Evolutionary conservation across 352 stramenopile species (phyloP), one percentile per base, ranked within the genome.

Genomic region (Globisporangium cystogenes): DNA sequence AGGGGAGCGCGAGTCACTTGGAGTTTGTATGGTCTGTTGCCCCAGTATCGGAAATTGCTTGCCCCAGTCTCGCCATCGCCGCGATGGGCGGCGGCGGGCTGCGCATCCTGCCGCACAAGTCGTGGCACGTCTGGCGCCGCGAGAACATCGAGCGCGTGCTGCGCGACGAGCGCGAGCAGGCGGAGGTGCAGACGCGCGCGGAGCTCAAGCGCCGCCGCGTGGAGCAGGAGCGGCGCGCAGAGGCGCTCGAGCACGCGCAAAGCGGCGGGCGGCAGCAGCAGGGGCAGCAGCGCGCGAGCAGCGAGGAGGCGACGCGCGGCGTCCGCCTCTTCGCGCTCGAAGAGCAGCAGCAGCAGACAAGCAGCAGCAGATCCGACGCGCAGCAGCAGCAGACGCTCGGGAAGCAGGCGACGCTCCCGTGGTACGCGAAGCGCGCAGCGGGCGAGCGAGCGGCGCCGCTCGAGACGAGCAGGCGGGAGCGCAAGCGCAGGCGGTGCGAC

Each of bases 71-170:
- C n/a, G n/a, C n/a, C n/a, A n/a, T n/a, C n/a, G n/a, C n/a, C n/a
- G n/a, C n/a, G n/a, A 87, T 87, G 76, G 76, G 76, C 57, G 76
- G 76, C 26, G 76, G 76, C 37, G 76, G 76, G n/a, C 54, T 88
- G 26, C 77, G 72, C 23, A 80, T 88, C 48, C 62, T 88, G 8
- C 70, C 70, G 7, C 77, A 88, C 52, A 94, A 94, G 71, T 87
- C 77, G 50, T 94, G 83, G 83, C 81, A 94, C 58, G 83, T 94
- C 26, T 94, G 83, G 83, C 78, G 78, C 10, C 73, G 81, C 18
- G 81, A 92, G 46, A 90, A 90, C 66, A 86, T 90, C 46, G 81
- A 91, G 61, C 81, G 80, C 43, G 81, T 92, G 57, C 49, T 71
- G 26, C 68, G 74, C 11, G 81, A 94, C 55, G 82, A 93, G 65